Base-by-base conservation (phyloP, 352 stramenopile species). In the Aphanomyces stellatus region DNA sequence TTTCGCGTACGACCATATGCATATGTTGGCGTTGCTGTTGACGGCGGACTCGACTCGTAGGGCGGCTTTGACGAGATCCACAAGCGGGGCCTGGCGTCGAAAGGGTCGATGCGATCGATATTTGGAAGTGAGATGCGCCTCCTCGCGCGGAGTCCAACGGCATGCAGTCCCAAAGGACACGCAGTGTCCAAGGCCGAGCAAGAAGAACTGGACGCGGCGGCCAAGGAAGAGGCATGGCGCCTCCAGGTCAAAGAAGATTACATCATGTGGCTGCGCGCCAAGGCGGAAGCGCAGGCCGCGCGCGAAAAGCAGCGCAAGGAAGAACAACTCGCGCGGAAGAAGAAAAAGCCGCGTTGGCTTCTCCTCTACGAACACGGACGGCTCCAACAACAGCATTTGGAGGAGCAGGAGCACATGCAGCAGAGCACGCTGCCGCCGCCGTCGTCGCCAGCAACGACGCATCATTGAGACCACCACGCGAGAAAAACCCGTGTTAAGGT, bases 241-340 rank as follows among this genome's bases (percentile, higher is more conserved):
- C 6, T n/a, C 13, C 49, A 57, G 19, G 60, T 67, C 41, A 67
- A 67, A 17, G 37, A 67, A 67, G 60, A 67, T 24, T 67, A 67
- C 24, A 57, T 67, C 42, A 67, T 67, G 24, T 67, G 60, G 60
- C 49, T 67, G 0, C 41, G 60, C 11, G 60, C 60, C 49, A 67
- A 67, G 24, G 40, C 60, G 7, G 46, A 67, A 28, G 60, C 60
- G n/a, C 24, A 55, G 22, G 49, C 49, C 19, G 60, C 60, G 2
- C 28, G 37, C 2, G 60, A 25, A 8, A 56, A 67, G 42, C 11
- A 7, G 19, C 60, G 49, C 19, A 30, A 65, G 5, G 46, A 42
- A 7, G 22, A 42, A 13, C 31, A 51, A 27, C 3, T n/a, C 2
- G 2, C 31, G 15, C 27, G 35, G 15, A 49, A 51, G 22, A 67